Evolutionary conservation across 2,329 filamentous ascomycete species (phyloP).

Genomic region (Paracoccidioides brasiliensis): DNA sequence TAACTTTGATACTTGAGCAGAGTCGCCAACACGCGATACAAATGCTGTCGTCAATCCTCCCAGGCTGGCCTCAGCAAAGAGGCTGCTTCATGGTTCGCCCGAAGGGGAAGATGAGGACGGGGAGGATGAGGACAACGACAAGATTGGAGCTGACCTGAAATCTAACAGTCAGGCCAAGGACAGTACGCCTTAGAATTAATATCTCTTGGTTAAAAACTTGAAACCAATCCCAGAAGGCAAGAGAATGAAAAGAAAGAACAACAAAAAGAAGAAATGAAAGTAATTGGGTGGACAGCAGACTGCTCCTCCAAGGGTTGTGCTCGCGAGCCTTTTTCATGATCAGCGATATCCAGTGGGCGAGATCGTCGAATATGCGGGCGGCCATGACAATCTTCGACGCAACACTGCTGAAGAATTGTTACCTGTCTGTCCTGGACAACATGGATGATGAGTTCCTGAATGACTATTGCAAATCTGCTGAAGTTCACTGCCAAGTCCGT

Average conservation of each 20-base stretch:
- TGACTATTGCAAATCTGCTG: conserved; percentile 45
- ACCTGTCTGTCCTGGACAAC: conserved; percentile 26
- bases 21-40: not conserved
- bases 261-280: conserved; percentile 31
- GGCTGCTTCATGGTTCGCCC: conserved; percentile 1
- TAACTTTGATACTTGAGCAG: not conserved
- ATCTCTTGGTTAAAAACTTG: not conserved
- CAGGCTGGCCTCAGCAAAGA: not conserved
- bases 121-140: conserved; percentile 16
- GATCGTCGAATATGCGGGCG: conserved; percentile 28
- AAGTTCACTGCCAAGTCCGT: conserved; percentile 44
- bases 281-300: conserved; percentile 23
- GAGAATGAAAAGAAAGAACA: conserved; percentile 30
- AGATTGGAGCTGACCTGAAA: conserved; percentile 12
- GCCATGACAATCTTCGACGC: conserved; percentile 33
- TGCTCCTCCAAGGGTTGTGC: conserved; percentile 34
- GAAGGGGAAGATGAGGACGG: conserved; percentile 17
- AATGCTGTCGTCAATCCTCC: conserved; percentile 3
- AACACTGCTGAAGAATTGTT: conserved; percentile 37
- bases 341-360: conserved; percentile 36
- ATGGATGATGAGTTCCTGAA: conserved; percentile 37
- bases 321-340: conserved; percentile 35
- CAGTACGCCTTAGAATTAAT: conserved; percentile 5
- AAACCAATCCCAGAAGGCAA: conserved; percentile 16
- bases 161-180: conserved; percentile 4